A percentile compares a stretch with the other conserved stretches of the same genome.
phyloP scores from a whole-genome alignment of 139 green algal genomes.

The Picochlorum sp. region DNA sequence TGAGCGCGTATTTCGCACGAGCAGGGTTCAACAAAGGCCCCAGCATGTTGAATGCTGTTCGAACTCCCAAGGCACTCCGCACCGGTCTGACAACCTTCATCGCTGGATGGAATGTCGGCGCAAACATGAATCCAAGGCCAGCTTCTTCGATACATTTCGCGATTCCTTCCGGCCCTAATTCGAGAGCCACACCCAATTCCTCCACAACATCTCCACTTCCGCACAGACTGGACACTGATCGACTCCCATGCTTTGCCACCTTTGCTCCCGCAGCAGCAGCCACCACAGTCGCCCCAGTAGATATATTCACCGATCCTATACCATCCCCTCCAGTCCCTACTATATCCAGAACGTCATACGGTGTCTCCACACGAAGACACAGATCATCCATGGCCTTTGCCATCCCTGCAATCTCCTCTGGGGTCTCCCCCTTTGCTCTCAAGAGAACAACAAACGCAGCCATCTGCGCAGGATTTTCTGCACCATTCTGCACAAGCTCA shows the following conservation, averaged over 20 bases:
- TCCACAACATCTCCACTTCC: slow-evolving; percentile 89
- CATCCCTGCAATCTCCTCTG: slow-evolving; percentile 86
- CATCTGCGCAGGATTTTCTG: slow-evolving; percentile 69
- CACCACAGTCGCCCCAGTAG: slow-evolving; percentile 86
- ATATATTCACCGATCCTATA: slow-evolving; percentile 98
- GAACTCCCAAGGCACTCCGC: slow-evolving; percentile 35
- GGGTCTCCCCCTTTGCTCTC: slow-evolving; percentile 93
- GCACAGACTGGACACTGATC: slow-evolving; percentile 89
- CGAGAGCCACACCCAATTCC: slow-evolving; percentile 81
- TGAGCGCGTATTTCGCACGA: slow-evolving; percentile 67
- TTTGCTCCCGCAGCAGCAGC: slow-evolving; percentile 87
- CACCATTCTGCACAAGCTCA: slow-evolving; percentile 46
- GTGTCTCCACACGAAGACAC: slow-evolving; percentile 48
- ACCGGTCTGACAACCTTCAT: slow-evolving; percentile 45
- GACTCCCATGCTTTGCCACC: slow-evolving; percentile 95
- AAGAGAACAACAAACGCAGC: slow-evolving; percentile 92
- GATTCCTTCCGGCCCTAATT: slow-evolving; percentile 80
- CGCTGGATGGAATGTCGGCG: slow-evolving; percentile 71
- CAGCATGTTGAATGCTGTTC: slow-evolving; percentile 91
- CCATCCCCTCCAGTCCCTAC: slow-evolving; percentile 96
- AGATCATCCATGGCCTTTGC: slow-evolving; percentile 70
- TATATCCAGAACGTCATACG: slow-evolving; percentile 80
- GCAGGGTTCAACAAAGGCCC: slow-evolving; percentile 96
- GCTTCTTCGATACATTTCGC: slow-evolving; percentile 69
- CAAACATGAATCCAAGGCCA: slow-evolving; percentile 96